A percentile compares a stretch with the other conserved stretches of the same genome.
These are phyloP conservation scores for Sclerotinia spermophila DNA, from an alignment of 2,329 filamentous ascomycete genomes.

Conservation along the genomic window DNA sequence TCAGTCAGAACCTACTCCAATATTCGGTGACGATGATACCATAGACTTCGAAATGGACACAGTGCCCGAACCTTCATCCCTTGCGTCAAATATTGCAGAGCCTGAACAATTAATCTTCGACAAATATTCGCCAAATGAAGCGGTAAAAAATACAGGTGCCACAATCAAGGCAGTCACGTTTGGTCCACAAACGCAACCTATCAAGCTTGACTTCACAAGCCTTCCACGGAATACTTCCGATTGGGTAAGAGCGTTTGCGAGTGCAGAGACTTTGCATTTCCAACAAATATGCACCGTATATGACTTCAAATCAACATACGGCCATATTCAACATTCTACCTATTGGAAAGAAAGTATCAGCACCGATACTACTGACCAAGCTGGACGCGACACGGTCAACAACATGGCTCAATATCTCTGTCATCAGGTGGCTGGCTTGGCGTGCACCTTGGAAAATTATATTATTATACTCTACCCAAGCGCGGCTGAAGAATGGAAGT, in stretches of 20 bases:
- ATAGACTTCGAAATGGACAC: not conserved
- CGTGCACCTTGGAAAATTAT: constrained; percentile 23
- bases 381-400: constrained; percentile 21
- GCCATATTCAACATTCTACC: constrained; percentile 4
- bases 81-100: not conserved
- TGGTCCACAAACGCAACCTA: not conserved
- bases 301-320: constrained; percentile 28
- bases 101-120: not conserved
- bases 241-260: constrained; percentile 1
- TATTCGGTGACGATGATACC: not conserved
- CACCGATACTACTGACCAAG: constrained; percentile 16
- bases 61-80: not conserved
- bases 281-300: constrained; percentile 29
- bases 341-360: constrained; percentile 25
- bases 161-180: constrained; percentile 1
- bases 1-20: not conserved
- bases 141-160: not conserved
- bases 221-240: not conserved
- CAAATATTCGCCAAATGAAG: not conserved
- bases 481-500: constrained; percentile 33
- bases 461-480: constrained; percentile 31
- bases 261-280: constrained; percentile 20
- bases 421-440: constrained; percentile 26
- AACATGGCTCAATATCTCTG: constrained; percentile 26
- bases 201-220: not conserved